These are phyloP conservation scores for Prunus armeniaca DNA, from an alignment of 306 rosid species.

Conservation along the genomic window DNA sequence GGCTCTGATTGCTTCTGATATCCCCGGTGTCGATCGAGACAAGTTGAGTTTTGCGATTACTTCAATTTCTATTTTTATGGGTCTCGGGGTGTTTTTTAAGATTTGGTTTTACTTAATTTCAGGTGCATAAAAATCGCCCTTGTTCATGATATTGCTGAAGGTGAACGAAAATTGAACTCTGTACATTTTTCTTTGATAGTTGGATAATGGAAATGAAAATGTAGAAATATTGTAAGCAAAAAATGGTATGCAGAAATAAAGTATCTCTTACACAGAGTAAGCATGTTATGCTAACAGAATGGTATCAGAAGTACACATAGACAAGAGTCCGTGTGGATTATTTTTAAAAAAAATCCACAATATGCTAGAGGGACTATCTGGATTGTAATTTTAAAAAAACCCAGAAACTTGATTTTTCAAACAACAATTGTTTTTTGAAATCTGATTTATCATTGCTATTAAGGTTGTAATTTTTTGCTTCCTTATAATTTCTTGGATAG, in stretches of 20 bases:
- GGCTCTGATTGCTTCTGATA: conserved; percentile 82
- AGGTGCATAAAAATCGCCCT: conserved; percentile 91
- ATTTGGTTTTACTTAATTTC: conserved; percentile 24
- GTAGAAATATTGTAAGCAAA: not conserved
- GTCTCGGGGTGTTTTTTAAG: not conserved
- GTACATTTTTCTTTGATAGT: not conserved
- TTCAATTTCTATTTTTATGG: not conserved
- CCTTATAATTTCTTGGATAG: conserved; percentile 33
- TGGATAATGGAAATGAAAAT: not conserved
- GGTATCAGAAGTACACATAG: not conserved
- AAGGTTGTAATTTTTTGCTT: conserved; percentile 6
- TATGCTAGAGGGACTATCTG: not conserved
- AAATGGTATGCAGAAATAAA: too few relatives aligned
- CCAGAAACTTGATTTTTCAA: not conserved
- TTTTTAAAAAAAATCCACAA: too few relatives aligned
- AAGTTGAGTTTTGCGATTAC: conserved; percentile 38
- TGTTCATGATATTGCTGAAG: conserved; percentile 94
- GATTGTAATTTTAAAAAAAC: not conserved
- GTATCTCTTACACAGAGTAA: not conserved
- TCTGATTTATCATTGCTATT: not conserved
- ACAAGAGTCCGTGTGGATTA: not conserved
- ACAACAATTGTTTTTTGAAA: not conserved
- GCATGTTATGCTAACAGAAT: not conserved
- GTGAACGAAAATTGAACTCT: conserved; percentile 27
- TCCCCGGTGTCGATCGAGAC: conserved; percentile 75